Evolutionary conservation across 1,139 yeast genomes (phyloP), one percentile per base, ranked within the genome.

Genomic region (Hyphopichia wangnamkhiaoensis): DNA sequence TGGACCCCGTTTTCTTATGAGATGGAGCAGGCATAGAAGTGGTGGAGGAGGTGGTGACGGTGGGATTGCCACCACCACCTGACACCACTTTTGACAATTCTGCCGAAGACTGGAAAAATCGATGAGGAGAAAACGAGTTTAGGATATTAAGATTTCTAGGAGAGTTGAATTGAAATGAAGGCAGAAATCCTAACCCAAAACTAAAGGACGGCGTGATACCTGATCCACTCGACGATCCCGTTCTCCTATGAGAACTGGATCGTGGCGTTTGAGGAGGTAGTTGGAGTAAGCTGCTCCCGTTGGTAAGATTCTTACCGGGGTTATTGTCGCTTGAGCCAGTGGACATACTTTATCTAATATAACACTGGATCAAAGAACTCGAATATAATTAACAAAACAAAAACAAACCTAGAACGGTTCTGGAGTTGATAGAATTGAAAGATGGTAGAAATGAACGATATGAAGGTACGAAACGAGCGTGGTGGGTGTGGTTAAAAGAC

Each of bases 131-230:
- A 12, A 65, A 54, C 3, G 63, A 47, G 38, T 55, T 52, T 24
- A 63, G 50, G 32, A 56, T 28, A 38, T 35, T 37, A 10, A 33
- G 20, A 26, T 54, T 57, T 35, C 64, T 41, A 1, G 76, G 75
- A 4, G 74, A 63, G 38, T 62, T 58, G 47, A 71, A 66, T 35
- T 61, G 67, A 49, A 71, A 69, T 5, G 74, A 65, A 3, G 77
- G 76, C 72, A 67, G 73, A 44, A 71, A 68, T 32, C 67, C 68
- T 26, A 71, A 48, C 5, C 75, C 74, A 47, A 71, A 68, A 28
- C 69, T 59, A 48, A 65, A 69, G 5, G 71, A 58, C 1, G 76
- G 73, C 10, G 73, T 65, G 30, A 49, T 37, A 13, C 48, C 45
- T 3, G 43, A 31, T 18, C 40, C 42, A 20, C 45, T 37, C 6